Evolutionary conservation across 371 early-diverging fungal genomes (phyloP), one percentile per base, ranked within the genome.

Genomic region (Mortierella sp.): DNA sequence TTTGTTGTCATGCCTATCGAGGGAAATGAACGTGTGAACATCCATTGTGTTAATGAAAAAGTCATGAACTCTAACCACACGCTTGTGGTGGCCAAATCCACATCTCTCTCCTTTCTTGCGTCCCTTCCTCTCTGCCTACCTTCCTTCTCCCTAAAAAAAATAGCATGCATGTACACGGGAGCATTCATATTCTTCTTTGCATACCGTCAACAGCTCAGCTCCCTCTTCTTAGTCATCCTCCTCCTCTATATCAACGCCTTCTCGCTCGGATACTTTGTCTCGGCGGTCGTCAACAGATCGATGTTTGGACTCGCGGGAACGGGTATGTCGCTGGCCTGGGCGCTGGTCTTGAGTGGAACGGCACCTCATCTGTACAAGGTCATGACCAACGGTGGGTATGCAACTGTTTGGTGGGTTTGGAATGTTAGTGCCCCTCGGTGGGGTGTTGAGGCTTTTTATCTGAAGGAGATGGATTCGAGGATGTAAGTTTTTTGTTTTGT

Each of bases 111-210:
- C 35, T n/a, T n/a, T n/a, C n/a, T n/a, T n/a, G n/a, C n/a, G n/a
- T n/a, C n/a, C 1, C 21, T 16, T 44, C 1, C 18, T 10, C 51
- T 55, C 29, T 32, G 32, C n/a, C 18, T 4, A 2, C 18, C 51
- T 21, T 18, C 18, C 51, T 51, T 5, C 46, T 51, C 24, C 54
- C 7, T 1, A 54, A 16, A 63, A 51, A 55, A 41, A 21, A 1
- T 74, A 49, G 81, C 88, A 0, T 74, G 88, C 68, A 89, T 90
- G 89, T 92, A 90, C 75, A 85, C 89, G 3, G 75, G 87, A 12
- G 74, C 91, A 18, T 87, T 92, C 58, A 88, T 90, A 7, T 75
- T 92, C 65, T 88, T 90, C 29, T 91, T 91, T 77, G 81, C 73
- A 18, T 71, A 91, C 77, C 80, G 91, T 41, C 82, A 88, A 32